Percentiles rank a stretch among this genome's conserved stretches.
Evolutionary conservation across 2,329 filamentous ascomycete species (phyloP).

Genomic region (Aspergillus hiratsukae): DNA sequence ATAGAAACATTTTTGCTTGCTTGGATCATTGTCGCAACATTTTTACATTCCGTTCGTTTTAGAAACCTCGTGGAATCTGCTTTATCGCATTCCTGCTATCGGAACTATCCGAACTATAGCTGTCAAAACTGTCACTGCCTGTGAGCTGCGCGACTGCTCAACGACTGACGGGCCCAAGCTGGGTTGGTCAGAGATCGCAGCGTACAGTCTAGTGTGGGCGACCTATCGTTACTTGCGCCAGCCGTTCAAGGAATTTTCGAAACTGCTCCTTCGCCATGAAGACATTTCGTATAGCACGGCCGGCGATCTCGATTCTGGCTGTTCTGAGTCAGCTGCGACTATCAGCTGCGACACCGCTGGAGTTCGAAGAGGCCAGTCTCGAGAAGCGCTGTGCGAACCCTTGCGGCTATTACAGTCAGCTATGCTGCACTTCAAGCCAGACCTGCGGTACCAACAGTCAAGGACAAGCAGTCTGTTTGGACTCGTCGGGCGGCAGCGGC

Average conservation of each 20-base stretch:
- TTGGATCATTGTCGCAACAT: constrained; percentile 2
- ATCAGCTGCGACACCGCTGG: constrained; percentile 29
- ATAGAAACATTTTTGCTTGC: not conserved
- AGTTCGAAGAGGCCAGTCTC: constrained; percentile 16
- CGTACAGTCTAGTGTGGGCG: not conserved
- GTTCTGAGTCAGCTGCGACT: constrained; percentile 21
- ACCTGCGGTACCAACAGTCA: constrained; percentile 48
- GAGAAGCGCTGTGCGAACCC: constrained; percentile 44
- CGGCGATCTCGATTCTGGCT: constrained; percentile 24
- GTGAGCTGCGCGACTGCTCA: not conserved
- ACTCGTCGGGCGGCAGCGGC: constrained; percentile 10
- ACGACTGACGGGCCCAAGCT: not conserved
- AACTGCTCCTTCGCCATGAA: constrained; percentile 25
- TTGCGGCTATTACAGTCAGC: constrained; percentile 50
- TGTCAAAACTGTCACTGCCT: not conserved
- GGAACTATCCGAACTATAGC: not conserved
- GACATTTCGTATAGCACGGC: constrained; percentile 20
- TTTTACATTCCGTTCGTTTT: constrained; percentile 14
- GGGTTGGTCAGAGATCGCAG: not conserved
- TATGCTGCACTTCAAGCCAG: constrained; percentile 46
- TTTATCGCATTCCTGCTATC: not conserved
- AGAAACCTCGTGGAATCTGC: not conserved
- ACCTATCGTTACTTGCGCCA: not conserved
- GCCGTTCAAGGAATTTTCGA: not conserved
- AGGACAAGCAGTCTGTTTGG: constrained; percentile 46